phyloP scores from a whole-genome alignment of 257 asterid species.

The Linaria vulgaris region DNA sequence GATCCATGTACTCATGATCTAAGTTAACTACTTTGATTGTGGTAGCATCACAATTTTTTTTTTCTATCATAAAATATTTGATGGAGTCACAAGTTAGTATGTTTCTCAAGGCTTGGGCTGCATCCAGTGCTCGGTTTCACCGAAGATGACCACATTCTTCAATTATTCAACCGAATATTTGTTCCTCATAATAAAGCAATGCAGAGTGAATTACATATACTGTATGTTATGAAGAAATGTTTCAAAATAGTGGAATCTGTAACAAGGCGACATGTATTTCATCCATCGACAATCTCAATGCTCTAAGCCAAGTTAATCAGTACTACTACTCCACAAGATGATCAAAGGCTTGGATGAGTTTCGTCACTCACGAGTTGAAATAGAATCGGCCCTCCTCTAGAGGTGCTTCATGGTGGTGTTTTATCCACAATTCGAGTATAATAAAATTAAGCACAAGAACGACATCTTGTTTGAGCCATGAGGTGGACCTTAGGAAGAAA shows the following conservation, averaged over 20 bases:
- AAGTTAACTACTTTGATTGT: conserved; percentile 36
- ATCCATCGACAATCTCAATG: conserved; percentile 28
- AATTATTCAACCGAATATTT: conserved; percentile 22
- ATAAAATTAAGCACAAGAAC: not conserved
- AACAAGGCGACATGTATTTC: conserved; percentile 43
- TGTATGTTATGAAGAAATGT: no score
- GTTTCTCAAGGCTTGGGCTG: conserved; percentile 46
- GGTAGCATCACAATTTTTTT: conserved; percentile 40
- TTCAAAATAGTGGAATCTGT: no score
- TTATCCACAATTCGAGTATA: no score
- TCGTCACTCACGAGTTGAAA: conserved; percentile 39
- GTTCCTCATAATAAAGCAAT: conserved; percentile 32
- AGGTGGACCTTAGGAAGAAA: conserved; percentile 47
- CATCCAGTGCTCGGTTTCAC: not conserved
- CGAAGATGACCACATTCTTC: conserved; percentile 10
- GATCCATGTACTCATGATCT: no score
- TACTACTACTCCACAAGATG: no score
- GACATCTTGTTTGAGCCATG: conserved; percentile 21
- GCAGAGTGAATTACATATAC: conserved; percentile 33
- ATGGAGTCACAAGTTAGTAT: conserved; percentile 33
- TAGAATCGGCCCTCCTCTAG: conserved; percentile 43
- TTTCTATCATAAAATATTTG: conserved; percentile 36
- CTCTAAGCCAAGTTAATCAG: conserved; percentile 24
- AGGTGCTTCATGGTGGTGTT: conserved; percentile 34
- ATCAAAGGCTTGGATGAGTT: not conserved